phyloP scores from a whole-genome alignment of 164 flowering plant species.

The Pachysandra terminalis region DNA sequence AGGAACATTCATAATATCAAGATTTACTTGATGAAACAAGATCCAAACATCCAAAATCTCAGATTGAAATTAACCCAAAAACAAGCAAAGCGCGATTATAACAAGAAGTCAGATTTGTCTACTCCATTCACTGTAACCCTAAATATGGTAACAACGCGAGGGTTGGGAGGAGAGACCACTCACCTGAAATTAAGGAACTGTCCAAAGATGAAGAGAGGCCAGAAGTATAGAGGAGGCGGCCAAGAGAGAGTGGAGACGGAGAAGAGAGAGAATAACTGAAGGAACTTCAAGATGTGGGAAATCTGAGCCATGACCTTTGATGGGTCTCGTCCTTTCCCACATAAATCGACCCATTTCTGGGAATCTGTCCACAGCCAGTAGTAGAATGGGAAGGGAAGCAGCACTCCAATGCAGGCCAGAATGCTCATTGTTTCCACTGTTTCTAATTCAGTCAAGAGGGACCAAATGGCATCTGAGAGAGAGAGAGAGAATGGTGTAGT shows the following conservation, averaged over 20 bases:
- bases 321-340: slow-evolving; percentile 68
- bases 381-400: slow-evolving; percentile 82
- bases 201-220: slow-evolving; percentile 68
- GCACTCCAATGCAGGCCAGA: slow-evolving; percentile 44
- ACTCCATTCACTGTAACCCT: too few relatives aligned
- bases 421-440: slow-evolving; percentile 39
- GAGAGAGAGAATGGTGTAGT: too few relatives aligned
- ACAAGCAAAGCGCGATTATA: too few relatives aligned
- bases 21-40: too few relatives aligned
- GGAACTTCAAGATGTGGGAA: slow-evolving; percentile 61
- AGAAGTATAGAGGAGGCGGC: slow-evolving; percentile 86
- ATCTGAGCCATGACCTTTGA: slow-evolving; percentile 70
- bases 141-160: neutral
- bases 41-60: too few relatives aligned
- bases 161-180: neutral
- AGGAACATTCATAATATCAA: too few relatives aligned
- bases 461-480: too few relatives aligned
- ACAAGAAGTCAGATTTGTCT: too few relatives aligned
- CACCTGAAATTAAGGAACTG: slow-evolving; percentile 95
- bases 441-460: too few relatives aligned
- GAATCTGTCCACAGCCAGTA: slow-evolving; percentile 73
- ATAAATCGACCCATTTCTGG: slow-evolving; percentile 70
- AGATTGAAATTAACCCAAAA: too few relatives aligned
- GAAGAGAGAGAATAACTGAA: slow-evolving; percentile 71
- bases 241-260: slow-evolving; percentile 68